Evolutionary conservation across 176 grass and related monocot genomes (phyloP), one percentile per base, ranked within the genome.

Genomic region (Bonia amplexicaulis): DNA sequence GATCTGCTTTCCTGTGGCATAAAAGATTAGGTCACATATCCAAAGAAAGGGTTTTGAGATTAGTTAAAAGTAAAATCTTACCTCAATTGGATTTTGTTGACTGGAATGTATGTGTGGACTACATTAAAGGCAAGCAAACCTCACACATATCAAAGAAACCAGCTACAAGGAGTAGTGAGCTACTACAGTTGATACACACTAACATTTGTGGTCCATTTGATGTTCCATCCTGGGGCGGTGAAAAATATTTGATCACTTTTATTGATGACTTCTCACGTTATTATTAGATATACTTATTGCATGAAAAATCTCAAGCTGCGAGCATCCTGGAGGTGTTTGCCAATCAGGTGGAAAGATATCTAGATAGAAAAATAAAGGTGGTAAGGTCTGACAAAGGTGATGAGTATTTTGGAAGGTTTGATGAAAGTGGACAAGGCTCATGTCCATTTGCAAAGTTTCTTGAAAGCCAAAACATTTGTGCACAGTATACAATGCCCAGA

Each of bases 121-220:
- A 0, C 4, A 37, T 37, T 37, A 37, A 37, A 37, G 35, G 35
- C 35, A 37, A 37, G 4, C 35, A 37, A 37, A 37, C 4, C 35
- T 37, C 7, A 82, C 80, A 86, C 47, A 85, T 85, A 81, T 68
- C 35, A 81, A 69, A 44, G 12, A 12, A 41, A 22, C 9, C 1
- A 7, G 63, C 39, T 17, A 86, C 29, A 60, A 82, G 44, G 37
- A 86, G 42, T 53, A 65, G 0, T 55, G 29, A 83, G 6, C 51
- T 71, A 69, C 62, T 89, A 75, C 0, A 89, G 59, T 81, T 78
- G 2, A 82, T 77, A 86, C 49, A 82, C 20, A 86, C 25, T 22
- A 0, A 76, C 42, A 86, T 90, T 27, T 62, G 59, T 41, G 8
- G 8, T 25, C 10, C 42, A 9, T 45, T 45, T 45, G 42, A 45